Percentiles rank a stretch among this genome's conserved stretches.
Evolutionary conservation across 768 basidiomycete genomes (phyloP).

Genomic region (Imleria badia): DNA sequence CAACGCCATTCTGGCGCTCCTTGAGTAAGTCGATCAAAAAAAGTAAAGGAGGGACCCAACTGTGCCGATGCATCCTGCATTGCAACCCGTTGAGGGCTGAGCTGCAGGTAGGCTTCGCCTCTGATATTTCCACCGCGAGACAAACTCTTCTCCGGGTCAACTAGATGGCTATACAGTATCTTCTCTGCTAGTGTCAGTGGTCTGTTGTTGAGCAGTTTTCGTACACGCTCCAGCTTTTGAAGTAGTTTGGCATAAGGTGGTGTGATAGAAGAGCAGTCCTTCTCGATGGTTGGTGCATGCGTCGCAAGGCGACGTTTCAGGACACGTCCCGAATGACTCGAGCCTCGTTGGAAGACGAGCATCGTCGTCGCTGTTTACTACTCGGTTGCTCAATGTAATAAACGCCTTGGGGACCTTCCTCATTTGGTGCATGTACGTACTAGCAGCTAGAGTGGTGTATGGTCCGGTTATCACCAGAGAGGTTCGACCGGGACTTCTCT

Average conservation of each 20-base stretch:
- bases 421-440: not conserved
- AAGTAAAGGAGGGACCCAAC: constrained; percentile 45
- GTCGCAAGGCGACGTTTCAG: constrained; percentile 37
- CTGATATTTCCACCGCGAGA: constrained; percentile 65
- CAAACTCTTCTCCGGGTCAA: constrained; percentile 72
- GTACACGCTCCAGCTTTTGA: constrained; percentile 67
- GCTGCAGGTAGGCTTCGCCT: constrained; percentile 87
- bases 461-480: constrained; percentile 53
- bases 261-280: constrained; percentile 71
- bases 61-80: constrained; percentile 96
- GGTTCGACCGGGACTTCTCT: constrained; percentile 46
- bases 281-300: constrained; percentile 42
- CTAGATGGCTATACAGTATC: constrained; percentile 91
- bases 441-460: not conserved
- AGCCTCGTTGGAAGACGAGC: constrained; percentile 18
- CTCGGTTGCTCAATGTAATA: not conserved
- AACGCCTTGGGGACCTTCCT: not conserved
- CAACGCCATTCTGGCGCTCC: constrained; percentile 72
- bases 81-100: constrained; percentile 90
- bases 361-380: constrained; percentile 9
- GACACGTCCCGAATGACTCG: constrained; percentile 18
- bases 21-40: constrained; percentile 11
- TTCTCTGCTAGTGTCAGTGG: constrained; percentile 97
- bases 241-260: constrained; percentile 80
- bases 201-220: constrained; percentile 61